Base-by-base conservation (phyloP, 1,284 basidiomycete genomes). In the Malassezia vespertilionis region DNA sequence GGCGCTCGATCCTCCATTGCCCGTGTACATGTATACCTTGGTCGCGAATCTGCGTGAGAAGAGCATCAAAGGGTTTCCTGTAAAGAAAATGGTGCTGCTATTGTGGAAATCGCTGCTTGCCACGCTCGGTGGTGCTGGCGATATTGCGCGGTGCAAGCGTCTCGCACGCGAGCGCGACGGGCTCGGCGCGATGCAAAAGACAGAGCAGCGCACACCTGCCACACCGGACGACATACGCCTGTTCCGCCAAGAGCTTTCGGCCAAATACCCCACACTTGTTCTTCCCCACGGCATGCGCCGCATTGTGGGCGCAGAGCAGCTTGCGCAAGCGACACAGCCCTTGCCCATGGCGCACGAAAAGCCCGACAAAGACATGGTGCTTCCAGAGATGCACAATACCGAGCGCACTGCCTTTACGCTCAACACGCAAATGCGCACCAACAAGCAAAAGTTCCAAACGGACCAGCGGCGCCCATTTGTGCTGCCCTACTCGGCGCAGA, bases 401-500 rank as follows among this genome's bases (percentile, higher is more conserved):
- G 20, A 31, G 21, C 5, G 18, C 21, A 10, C 15, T 5, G 2
- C n/a, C 27, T 28, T 14, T 8, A 7, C 27, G 27, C 27, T 8
- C 8, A 7, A 14, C 27, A 7, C 27, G 27, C 8, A 14, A 28
- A 21, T 40, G 39, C 93, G 91, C 66, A 87, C 86, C 7, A 96
- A 96, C 76, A 96, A 96, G 72, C 88, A 91, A 67, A 90, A 95
- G 68, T 99, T 89, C 72, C 93, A 97, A 72, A 99, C 93, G 0
- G 93, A 99, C 70, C 93, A 93, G 67, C 82, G 75, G 26, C 78
- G 86, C 7, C 93, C 93, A 1, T 99, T 97, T 69, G 75, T 97
- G 46, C 89, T 99, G 68, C 93, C 93, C 0, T 97, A 93, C 70
- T 86, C 87, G 11, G 23, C 28, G 9, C 27, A 40, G 18, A 69